Base-by-base conservation (phyloP, 192 early-diverging fungal genomes). In the Geranomyces variabilis region DNA sequence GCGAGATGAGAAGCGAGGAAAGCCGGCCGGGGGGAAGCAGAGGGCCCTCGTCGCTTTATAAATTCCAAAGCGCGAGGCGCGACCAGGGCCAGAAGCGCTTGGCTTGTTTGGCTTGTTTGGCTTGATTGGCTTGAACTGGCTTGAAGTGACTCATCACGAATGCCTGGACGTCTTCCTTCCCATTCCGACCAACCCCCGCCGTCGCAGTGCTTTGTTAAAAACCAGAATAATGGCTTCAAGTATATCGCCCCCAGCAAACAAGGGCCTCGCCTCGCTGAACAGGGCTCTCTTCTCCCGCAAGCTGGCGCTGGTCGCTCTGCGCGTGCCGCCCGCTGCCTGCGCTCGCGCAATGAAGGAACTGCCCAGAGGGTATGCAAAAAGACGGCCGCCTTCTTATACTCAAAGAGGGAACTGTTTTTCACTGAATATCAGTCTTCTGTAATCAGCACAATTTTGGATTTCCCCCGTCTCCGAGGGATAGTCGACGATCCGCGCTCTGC, bases 191-290 rank as follows among this genome's bases (percentile, higher is more conserved):
- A 67, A 14, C 48, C 15, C 22, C 30, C 24, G 26, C 31, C 30
- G 30, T 12, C 41, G 30, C 30, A 12, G 30, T 15, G 21, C 51
- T 60, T 65, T n/a, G n/a, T n/a, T n/a, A n/a, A n/a, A n/a, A n/a
- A 44, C 84, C 29, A n/a, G n/a, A n/a, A n/a, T n/a, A 41, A 41
- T 41, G 36, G 36, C 36, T 41, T 41, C 36, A 41, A 41, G 36
- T 10, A 41, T 53, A 3, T 69, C 81, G 47, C 91, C 90, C 46
- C 90, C 88, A 0, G 74, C 83, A 15, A 88, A 89, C 62, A 88
- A 85, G 61, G 89, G 89, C 57, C 82, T 93, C 76, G 83, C 80
- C 59, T 79, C 80, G 63, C 80, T 95, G 57, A 88, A 90, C 74
- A 65, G 80, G 24, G 83, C 88, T 19, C 80, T 88, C 26, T 95